phyloP scores from a whole-genome alignment of 148 eudicot species.

The Dianthus caryophyllus region DNA sequence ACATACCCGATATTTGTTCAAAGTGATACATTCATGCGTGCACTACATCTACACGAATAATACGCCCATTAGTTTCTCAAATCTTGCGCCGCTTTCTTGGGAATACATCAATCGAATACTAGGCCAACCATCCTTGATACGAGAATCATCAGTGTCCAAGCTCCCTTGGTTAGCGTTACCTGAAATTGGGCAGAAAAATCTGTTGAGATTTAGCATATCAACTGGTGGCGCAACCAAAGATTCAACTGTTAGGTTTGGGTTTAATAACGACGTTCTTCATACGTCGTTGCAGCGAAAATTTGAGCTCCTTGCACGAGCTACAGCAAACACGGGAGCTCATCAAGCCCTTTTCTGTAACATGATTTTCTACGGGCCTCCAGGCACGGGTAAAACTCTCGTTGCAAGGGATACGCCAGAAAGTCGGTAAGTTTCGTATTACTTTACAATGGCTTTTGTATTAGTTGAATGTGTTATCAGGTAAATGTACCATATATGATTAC shows the following conservation, averaged over 20 bases:
- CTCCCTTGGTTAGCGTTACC: conserved; percentile 59
- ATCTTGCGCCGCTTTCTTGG: too few relatives aligned
- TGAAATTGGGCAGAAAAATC: conserved; percentile 42
- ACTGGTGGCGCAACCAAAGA: conserved; percentile 38
- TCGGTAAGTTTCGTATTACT: conserved; percentile 46
- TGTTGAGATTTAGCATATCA: conserved; percentile 39
- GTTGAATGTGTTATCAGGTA: neutral
- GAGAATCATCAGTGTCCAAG: conserved; percentile 93
- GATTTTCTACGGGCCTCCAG: conserved; percentile 99
- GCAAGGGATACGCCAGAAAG: conserved; percentile 93
- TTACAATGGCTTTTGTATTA: neutral
- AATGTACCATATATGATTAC: conserved; percentile 5
- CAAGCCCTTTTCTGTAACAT: conserved; percentile 95
- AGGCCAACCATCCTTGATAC: conserved; percentile 92
- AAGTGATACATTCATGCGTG: too few relatives aligned
- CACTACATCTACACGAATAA: too few relatives aligned
- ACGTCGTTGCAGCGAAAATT: conserved; percentile 77
- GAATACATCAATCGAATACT: conserved; percentile 87
- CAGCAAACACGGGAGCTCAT: conserved; percentile 84
- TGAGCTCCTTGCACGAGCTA: conserved; percentile 87
- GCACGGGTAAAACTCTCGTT: conserved; percentile 96
- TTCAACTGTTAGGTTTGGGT: conserved; percentile 41
- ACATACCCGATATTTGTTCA: too few relatives aligned
- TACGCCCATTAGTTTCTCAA: too few relatives aligned
- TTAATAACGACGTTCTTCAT: conserved; percentile 76